Percentiles rank a stretch among this genome's conserved stretches.
These are phyloP conservation scores for Penicillium sp. DNA, from an alignment of 2,329 filamentous ascomycete species.

Conservation along the genomic window DNA sequence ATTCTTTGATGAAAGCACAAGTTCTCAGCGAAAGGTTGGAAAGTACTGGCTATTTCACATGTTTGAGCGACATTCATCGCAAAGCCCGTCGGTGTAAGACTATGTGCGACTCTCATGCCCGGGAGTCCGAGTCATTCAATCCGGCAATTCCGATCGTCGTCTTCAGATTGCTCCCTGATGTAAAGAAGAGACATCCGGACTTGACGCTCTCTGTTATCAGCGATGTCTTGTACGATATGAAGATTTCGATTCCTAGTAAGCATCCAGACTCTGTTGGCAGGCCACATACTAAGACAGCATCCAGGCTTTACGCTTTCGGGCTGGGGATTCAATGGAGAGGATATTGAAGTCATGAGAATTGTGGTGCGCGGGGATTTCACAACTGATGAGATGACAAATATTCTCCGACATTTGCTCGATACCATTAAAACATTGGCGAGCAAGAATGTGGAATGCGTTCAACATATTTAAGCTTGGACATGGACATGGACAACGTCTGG, in stretches of 20 bases:
- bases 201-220: neutral
- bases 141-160: neutral
- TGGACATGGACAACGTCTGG: too few relatives aligned
- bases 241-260: conserved; percentile 6
- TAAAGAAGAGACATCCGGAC: neutral
- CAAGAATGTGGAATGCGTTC: neutral
- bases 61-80: conserved; percentile 2
- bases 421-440: neutral
- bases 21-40: neutral
- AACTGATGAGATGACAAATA: neutral
- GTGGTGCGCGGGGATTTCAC: conserved; percentile 51
- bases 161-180: neutral
- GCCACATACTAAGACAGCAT: neutral
- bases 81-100: neutral
- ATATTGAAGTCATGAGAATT: conserved; percentile 56
- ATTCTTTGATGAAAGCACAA: neutral
- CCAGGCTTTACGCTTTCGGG: conserved; percentile 2
- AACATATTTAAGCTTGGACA: too few relatives aligned
- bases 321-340: conserved; percentile 51
- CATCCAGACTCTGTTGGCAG: neutral
- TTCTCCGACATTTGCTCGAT: neutral
- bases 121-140: neutral
- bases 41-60: neutral
- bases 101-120: neutral
- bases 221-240: neutral